phyloP scores from a whole-genome alignment of 305 asterid genomes.

The Solanum hybrid region DNA sequence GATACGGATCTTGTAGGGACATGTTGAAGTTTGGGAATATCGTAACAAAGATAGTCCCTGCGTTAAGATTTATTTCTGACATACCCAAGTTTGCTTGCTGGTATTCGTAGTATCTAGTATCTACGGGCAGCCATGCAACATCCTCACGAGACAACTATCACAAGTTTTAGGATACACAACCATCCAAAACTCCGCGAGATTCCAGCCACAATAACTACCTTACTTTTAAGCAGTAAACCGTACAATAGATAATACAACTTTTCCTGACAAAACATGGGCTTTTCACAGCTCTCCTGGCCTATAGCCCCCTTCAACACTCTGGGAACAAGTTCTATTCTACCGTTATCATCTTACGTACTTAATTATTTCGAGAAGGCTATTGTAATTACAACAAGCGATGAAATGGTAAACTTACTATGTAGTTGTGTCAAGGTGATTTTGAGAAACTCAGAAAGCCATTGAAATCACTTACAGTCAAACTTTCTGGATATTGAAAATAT shows the following conservation, averaged over 20 bases:
- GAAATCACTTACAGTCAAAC: no score
- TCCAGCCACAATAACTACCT: not conserved
- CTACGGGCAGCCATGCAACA: not conserved
- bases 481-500: no score
- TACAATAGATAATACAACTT: not conserved
- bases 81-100: not conserved
- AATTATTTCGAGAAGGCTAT: not conserved
- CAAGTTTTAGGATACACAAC: not conserved
- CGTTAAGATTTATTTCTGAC: not conserved
- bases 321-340: not conserved
- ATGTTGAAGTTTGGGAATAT: no score
- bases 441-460: no score
- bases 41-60: not conserved
- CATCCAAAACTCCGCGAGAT: not conserved
- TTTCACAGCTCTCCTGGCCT: not conserved
- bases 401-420: not conserved
- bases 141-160: not conserved
- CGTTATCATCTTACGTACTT: not conserved
- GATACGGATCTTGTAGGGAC: not conserved
- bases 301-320: not conserved
- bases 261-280: not conserved
- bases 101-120: not conserved
- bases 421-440: no score
- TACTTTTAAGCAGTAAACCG: not conserved
- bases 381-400: not conserved